phyloP scores from a whole-genome alignment of 1,284 basidiomycete genomes.

The Agroathelia rolfsii region DNA sequence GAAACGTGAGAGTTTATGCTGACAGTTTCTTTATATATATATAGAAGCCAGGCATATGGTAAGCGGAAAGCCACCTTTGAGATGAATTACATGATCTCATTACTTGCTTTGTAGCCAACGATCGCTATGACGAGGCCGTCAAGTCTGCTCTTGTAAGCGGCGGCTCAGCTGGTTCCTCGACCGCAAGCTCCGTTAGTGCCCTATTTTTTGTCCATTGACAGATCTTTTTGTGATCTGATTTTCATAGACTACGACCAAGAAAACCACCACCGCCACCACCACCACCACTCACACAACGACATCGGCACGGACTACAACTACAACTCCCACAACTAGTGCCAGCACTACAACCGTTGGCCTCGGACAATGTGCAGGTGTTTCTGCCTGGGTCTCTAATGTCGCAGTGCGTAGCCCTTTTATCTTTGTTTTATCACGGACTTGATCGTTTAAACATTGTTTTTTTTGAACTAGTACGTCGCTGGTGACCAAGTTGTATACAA shows the following conservation, averaged over 20 bases:
- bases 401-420: slow-evolving; percentile 27
- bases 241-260: slow-evolving; percentile 16
- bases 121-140: slow-evolving; percentile 37
- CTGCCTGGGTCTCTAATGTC: slow-evolving; percentile 33
- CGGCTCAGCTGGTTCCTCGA: slow-evolving; percentile 19
- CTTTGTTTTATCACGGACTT: neutral
- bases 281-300: slow-evolving; percentile 5
- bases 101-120: slow-evolving; percentile 30
- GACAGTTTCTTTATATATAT: slow-evolving; percentile 26
- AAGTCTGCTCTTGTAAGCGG: slow-evolving; percentile 38
- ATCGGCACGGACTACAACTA: neutral
- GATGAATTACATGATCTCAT: neutral
- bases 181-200: too few relatives aligned
- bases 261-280: slow-evolving; percentile 15
- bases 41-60: slow-evolving; percentile 52
- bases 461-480: slow-evolving; percentile 30
- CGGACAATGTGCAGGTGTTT: slow-evolving; percentile 36
- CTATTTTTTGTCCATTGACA: too few relatives aligned
- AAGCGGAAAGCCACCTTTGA: slow-evolving; percentile 10
- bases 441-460: slow-evolving; percentile 2
- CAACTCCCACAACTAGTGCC: slow-evolving; percentile 15
- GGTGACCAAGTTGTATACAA: slow-evolving; percentile 29
- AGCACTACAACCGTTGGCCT: slow-evolving; percentile 18
- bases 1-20: slow-evolving; percentile 12
- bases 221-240: too few relatives aligned